Evolutionary conservation across 2,329 filamentous ascomycete genomes (phyloP).

Genomic region (Didymella arachidicola): DNA sequence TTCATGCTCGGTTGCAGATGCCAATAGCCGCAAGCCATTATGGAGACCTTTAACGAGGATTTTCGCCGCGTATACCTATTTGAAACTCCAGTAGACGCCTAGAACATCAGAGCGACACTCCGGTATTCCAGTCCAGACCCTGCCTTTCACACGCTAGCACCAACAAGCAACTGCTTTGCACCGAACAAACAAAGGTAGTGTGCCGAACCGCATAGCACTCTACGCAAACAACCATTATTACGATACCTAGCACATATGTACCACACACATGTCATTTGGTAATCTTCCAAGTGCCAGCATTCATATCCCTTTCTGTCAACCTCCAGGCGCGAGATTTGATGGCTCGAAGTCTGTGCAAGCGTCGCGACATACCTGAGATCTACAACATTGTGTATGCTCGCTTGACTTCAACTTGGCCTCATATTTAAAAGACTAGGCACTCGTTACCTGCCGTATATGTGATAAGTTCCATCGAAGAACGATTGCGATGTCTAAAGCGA

Average conservation of each 20-base stretch:
- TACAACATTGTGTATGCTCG: not conserved
- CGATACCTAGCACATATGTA: not conserved
- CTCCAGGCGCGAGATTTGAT: not conserved
- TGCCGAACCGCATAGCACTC: not conserved
- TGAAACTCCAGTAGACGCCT: constrained; percentile 5
- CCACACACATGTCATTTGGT: not conserved
- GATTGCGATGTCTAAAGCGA: too few species aligned
- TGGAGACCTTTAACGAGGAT: constrained; percentile 9
- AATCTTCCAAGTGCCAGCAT: not conserved
- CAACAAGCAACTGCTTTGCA: not conserved
- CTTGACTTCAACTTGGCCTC: not conserved
- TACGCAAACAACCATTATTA: not conserved
- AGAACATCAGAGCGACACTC: constrained; percentile 1
- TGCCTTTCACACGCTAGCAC: not conserved
- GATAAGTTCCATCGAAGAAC: not conserved
- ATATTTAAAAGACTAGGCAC: not conserved
- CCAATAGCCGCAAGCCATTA: constrained; percentile 5
- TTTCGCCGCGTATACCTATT: constrained; percentile 6
- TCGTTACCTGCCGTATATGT: not conserved
- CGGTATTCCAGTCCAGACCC: constrained; percentile 3
- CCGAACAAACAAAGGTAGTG: not conserved
- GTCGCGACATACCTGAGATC: not conserved
- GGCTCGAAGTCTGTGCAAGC: not conserved
- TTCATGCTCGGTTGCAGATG: not conserved
- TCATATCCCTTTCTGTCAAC: not conserved